Conservation (phyloP, 75 land plant genomes). For the Ceratopteris richardii region DNA sequence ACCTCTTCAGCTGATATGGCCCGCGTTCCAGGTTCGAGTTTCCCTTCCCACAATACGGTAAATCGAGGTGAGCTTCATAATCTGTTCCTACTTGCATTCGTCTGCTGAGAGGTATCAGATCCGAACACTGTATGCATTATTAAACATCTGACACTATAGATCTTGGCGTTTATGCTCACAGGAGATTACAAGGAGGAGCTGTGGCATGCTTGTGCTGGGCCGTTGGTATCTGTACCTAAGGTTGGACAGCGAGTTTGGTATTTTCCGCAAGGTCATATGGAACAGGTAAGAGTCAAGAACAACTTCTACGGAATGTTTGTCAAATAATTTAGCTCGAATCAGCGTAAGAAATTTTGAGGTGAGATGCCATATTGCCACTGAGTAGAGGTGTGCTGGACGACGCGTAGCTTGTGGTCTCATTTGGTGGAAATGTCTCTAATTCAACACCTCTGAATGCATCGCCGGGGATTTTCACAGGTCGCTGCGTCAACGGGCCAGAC, state of each 20-base stretch:
- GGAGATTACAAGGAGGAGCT: conserved; percentile 31
- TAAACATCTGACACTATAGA: background rate
- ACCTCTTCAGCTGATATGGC: background rate
- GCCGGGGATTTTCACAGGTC: conserved; percentile 42
- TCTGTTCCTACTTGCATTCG: no score
- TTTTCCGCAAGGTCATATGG: conserved; percentile 91
- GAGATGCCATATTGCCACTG: background rate
- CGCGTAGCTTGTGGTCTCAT: no score
- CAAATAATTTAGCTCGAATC: conserved; percentile 21
- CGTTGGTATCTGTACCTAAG: conserved; percentile 64
- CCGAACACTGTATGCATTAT: background rate
- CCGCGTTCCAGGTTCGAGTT: background rate
- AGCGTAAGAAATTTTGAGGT: conserved; percentile 11
- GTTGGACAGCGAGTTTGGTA: conserved; percentile 53
- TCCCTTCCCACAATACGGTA: background rate
- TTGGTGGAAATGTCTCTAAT: no score
- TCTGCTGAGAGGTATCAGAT: background rate
- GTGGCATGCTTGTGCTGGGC: conserved; percentile 92
- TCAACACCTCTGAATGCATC: no score
- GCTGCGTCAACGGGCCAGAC: conserved; percentile 61
- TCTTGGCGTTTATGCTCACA: background rate
- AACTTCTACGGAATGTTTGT: conserved; percentile 4
- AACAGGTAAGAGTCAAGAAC: conserved; percentile 69
- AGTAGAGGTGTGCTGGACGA: no score
- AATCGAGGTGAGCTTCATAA: no score